These are phyloP conservation scores for Elongisporangium undulatum DNA, from an alignment of 352 stramenopile genomes.

Conservation along the genomic window DNA sequence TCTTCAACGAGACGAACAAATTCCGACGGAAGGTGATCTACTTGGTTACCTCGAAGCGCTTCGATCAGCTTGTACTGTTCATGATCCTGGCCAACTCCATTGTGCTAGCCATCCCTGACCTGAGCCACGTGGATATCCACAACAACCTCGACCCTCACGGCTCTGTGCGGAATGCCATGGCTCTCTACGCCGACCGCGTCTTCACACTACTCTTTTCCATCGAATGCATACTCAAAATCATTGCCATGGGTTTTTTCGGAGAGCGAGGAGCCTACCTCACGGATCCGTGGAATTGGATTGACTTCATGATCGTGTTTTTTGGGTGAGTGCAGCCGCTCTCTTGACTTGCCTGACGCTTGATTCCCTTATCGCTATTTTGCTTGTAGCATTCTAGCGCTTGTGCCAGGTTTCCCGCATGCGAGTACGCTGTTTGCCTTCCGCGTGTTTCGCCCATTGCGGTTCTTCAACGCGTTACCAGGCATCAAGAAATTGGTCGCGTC, in stretches of 20 bases:
- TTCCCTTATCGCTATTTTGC: background rate
- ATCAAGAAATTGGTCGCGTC: conserved; percentile 62
- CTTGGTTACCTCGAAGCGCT: conserved; percentile 44
- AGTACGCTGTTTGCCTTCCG: conserved; percentile 32
- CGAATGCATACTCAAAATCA: conserved; percentile 86
- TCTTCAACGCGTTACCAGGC: conserved; percentile 37
- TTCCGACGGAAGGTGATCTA: conserved; percentile 41
- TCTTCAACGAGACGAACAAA: conserved; percentile 40
- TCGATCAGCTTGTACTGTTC: conserved; percentile 69
- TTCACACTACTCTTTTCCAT: conserved; percentile 72
- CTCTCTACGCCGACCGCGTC: conserved; percentile 38
- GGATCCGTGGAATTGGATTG: conserved; percentile 88
- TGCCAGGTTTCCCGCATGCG: conserved; percentile 40
- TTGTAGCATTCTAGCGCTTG: conserved; percentile 23
- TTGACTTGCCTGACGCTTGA: background rate
- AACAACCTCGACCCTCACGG: conserved; percentile 25
- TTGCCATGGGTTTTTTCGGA: conserved; percentile 73
- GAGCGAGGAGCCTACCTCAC: conserved; percentile 67
- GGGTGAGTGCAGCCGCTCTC: conserved; percentile 17
- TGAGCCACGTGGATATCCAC: conserved; percentile 29
- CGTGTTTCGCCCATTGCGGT: conserved; percentile 34
- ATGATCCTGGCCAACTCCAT: conserved; percentile 82
- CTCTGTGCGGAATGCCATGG: conserved; percentile 43
- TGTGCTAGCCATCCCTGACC: conserved; percentile 67
- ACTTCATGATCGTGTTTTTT: conserved; percentile 84